Percentiles rank a stretch among this genome's conserved stretches.
phyloP scores from a whole-genome alignment of 1,284 basidiomycete species.

The Ustilago bromivora region DNA sequence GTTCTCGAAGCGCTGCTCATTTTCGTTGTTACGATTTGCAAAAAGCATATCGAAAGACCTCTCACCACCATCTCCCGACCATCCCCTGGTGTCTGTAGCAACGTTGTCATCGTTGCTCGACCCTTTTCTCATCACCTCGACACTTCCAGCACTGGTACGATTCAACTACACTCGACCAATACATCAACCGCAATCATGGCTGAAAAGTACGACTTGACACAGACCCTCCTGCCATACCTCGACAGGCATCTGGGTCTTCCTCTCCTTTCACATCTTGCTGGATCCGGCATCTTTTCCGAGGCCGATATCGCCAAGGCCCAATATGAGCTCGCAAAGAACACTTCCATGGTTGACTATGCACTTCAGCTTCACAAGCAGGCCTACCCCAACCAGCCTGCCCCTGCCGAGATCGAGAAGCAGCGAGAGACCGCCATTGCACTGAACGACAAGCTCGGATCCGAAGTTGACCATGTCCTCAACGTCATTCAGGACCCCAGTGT shows the following conservation, averaged over 20 bases:
- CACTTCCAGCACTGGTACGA: slow-evolving; percentile 9
- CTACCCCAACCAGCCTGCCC: slow-evolving; percentile 75
- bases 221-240: slow-evolving; percentile 78
- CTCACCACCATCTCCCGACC: slow-evolving; percentile 42
- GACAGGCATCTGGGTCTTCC: slow-evolving; percentile 95
- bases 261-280: slow-evolving; percentile 82
- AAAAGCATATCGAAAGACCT: slow-evolving; percentile 2
- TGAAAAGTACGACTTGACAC: slow-evolving; percentile 78
- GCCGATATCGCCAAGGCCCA: slow-evolving; percentile 85
- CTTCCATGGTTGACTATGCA: slow-evolving; percentile 71
- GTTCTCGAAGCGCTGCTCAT: neutral
- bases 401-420: slow-evolving; percentile 63
- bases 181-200: slow-evolving; percentile 53
- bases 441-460: slow-evolving; percentile 84
- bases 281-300: slow-evolving; percentile 78
- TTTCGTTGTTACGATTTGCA: slow-evolving; percentile 11
- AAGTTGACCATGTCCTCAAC: slow-evolving; percentile 90
- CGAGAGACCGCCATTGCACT: slow-evolving; percentile 80
- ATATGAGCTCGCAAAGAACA: slow-evolving; percentile 96
- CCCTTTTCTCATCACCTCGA: slow-evolving; percentile 3
- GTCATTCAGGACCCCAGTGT: slow-evolving; percentile 98
- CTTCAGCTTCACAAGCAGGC: slow-evolving; percentile 82
- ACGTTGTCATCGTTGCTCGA: slow-evolving; percentile 38
- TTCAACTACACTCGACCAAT: slow-evolving; percentile 10
- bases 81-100: slow-evolving; percentile 36